Conservation (phyloP, 768 basidiomycete genomes). For the Hygrocybe coccinea region DNA sequence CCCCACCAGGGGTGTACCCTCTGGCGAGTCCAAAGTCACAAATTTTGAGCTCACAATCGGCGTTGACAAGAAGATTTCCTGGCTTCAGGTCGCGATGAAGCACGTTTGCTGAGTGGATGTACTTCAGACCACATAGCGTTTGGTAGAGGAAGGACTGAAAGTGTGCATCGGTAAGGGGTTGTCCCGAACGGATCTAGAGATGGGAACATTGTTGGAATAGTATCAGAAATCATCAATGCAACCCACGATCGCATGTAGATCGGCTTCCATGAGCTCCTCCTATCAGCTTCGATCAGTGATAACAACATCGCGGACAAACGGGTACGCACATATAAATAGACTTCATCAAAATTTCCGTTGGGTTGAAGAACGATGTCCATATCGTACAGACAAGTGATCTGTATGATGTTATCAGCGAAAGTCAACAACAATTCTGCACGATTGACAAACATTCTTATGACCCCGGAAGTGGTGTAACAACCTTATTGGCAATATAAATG, state of each 20-base stretch:
- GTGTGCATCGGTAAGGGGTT: conserved; percentile 84
- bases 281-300: conserved; percentile 30
- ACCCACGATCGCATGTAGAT: conserved; percentile 94
- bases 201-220: conserved; percentile 2
- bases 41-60: conserved; percentile 97
- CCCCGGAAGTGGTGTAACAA: conserved; percentile 96
- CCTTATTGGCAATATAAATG: conserved; percentile 36
- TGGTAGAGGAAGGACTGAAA: conserved; percentile 98
- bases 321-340: conserved; percentile 77
- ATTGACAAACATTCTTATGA: conserved; percentile 84
- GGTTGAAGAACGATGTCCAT: conserved; percentile 97
- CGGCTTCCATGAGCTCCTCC: conserved; percentile 99
- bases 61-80: conserved; percentile 92
- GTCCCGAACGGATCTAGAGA: conserved; percentile 73
- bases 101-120: conserved; percentile 98
- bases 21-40: conserved; percentile 98
- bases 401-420: conserved; percentile 17
- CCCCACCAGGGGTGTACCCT: conserved; percentile 84
- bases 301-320: background rate
- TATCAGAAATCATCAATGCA: background rate
- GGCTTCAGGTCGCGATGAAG: conserved; percentile 94
- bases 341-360: conserved; percentile 90
- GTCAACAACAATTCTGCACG: conserved; percentile 8
- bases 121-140: conserved; percentile 95
- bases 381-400: conserved; percentile 97